Base-by-base conservation (phyloP, 371 early-diverging fungal genomes). In the Rhizopus delemar region DNA sequence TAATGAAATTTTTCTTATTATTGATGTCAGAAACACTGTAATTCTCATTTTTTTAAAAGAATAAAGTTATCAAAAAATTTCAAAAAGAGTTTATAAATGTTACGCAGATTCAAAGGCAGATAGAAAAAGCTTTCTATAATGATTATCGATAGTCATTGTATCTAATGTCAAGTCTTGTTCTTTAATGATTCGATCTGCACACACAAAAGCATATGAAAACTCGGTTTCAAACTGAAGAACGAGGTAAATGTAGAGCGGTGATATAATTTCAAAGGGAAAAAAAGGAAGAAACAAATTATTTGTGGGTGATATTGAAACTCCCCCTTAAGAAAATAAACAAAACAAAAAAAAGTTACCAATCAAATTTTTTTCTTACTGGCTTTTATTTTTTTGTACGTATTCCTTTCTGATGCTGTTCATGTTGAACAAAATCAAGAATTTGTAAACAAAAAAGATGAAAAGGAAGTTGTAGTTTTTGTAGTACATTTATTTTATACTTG, bases 361-460 rank as follows among this genome's bases (percentile, higher is more conserved):
- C 43, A 43, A 43, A 43, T 43, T 43, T 43, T 43, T 43, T 43
- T 39, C 39, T 12, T 39, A 43, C 43, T n/a, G 43, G 43, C 43
- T 36, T 36, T 36, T 36, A 36, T 36, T 36, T 36, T 36, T 22
- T 22, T 22, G 22, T 22, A 22, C 2, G 2, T 22, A 22, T 22
- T 22, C 22, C 0, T 22, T 22, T 22, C 22, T 22, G 22, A 22
- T 22, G 2, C 22, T 22, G 2, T 22, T 22, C 22, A 22, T 22
- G 22, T 22, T 22, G 22, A 39, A 39, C 39, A 39, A 39, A 9
- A 39, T 9, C 39, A 39, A 39, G 12, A 39, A 39, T 9, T 9
- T 9, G 12, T 9, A 39, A 39, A 39, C 8, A 39, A 39, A 39
- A 39, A 39, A 39, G 39, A 39, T 7, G n/a, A 39, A 12, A 39